These are phyloP conservation scores for Reutealis trisperma DNA, from an alignment of 345 rosid species.

Conservation along the genomic window DNA sequence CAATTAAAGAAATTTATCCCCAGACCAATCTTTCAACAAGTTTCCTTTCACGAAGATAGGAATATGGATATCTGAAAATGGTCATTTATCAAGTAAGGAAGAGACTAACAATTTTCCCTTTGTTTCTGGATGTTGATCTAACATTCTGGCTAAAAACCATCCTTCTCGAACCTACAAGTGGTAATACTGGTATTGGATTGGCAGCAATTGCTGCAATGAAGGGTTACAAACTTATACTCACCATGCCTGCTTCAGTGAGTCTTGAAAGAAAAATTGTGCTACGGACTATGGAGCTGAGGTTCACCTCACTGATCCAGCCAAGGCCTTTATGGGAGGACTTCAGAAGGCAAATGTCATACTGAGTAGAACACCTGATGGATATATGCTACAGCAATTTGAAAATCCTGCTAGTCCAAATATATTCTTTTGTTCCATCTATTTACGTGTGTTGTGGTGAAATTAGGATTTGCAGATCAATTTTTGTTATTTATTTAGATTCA, in stretches of 20 bases:
- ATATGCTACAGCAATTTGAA: conserved; percentile 52
- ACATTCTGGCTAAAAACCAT: conserved; percentile 37
- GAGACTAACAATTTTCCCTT: not conserved
- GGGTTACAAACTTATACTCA: conserved; percentile 60
- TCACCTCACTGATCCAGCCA: conserved; percentile 46
- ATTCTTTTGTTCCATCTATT: not conserved
- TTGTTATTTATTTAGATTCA: conserved; percentile 51
- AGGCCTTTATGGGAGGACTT: conserved; percentile 41
- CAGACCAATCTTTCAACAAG: not conserved
- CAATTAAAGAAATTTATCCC: not conserved
- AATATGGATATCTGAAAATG: not conserved
- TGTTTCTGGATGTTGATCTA: not conserved
- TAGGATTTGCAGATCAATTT: not conserved
- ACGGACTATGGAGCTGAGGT: conserved; percentile 73
- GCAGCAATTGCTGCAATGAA: conserved; percentile 66
- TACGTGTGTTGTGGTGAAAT: not conserved
- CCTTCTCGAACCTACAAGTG: conserved; percentile 59
- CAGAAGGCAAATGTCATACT: conserved; percentile 59
- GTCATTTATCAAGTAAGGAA: not conserved
- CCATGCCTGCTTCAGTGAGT: conserved; percentile 59
- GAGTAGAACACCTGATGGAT: conserved; percentile 55
- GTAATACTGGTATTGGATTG: conserved; percentile 80
- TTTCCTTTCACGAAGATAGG: not conserved
- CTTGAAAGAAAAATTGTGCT: conserved; percentile 65
- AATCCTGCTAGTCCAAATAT: conserved; percentile 81